Percentiles rank a stretch among this genome's conserved stretches.
phyloP scores from a whole-genome alignment of 2,329 filamentous ascomycete species.

The Sclerotinia glacialis region DNA sequence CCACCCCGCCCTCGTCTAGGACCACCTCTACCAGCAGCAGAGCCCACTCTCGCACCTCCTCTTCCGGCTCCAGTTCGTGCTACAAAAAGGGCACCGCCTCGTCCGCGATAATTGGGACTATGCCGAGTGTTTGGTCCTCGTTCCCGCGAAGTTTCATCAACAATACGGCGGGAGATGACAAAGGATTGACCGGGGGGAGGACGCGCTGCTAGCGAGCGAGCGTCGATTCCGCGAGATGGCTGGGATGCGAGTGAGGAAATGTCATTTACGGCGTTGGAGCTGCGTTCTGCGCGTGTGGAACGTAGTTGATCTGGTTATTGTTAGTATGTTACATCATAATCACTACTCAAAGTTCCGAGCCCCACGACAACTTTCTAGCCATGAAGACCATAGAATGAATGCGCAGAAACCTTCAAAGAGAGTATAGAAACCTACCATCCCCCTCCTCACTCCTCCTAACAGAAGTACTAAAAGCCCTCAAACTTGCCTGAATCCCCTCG shows the following conservation, averaged over 20 bases:
- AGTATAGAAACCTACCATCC: slow-evolving; percentile 21
- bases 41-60: slow-evolving; percentile 29
- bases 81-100: slow-evolving; percentile 12
- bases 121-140: not conserved
- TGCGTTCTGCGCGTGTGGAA: slow-evolving; percentile 26
- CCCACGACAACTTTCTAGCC: too few species aligned
- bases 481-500: slow-evolving; percentile 38
- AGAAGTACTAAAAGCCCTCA: slow-evolving; percentile 39
- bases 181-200: slow-evolving; percentile 28
- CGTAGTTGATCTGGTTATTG: not conserved
- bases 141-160: not conserved
- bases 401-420: not conserved
- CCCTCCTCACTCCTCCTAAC: slow-evolving; percentile 30
- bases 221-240: slow-evolving; percentile 36
- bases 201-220: slow-evolving; percentile 38
- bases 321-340: not conserved
- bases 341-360: fast-evolving
- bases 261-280: slow-evolving; percentile 33
- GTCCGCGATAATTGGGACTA: slow-evolving; percentile 13
- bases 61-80: slow-evolving; percentile 23
- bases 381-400: not conserved
- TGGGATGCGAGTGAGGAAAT: slow-evolving; percentile 34
- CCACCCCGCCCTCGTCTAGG: slow-evolving; percentile 14
- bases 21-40: slow-evolving; percentile 8
- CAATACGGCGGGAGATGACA: slow-evolving; percentile 27